Conservation (phyloP, 371 early-diverging fungal species). For the Circinella umbellata region DNA sequence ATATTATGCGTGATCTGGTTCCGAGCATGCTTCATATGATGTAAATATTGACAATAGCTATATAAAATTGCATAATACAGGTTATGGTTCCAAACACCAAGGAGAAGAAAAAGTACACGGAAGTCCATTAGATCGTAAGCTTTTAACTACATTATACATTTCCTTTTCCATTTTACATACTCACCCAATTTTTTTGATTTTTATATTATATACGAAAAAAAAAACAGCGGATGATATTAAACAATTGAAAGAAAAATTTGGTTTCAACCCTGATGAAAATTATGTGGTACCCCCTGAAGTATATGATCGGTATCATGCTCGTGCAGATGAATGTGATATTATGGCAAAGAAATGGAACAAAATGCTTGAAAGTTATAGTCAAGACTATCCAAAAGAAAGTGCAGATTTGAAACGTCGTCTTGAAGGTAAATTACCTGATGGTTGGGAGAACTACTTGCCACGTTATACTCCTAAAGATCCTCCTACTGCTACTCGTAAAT, state of each 20-base stretch:
- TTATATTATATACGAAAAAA: neutral
- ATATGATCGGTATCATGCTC: constrained; percentile 63
- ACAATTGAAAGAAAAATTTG: constrained; percentile 80
- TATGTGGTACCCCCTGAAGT: constrained; percentile 70
- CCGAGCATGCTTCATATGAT: no score
- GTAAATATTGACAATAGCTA: no score
- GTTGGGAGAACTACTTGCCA: constrained; percentile 73
- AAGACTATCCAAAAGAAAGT: constrained; percentile 62
- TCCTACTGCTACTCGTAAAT: constrained; percentile 83
- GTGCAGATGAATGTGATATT: constrained; percentile 58
- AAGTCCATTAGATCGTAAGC: constrained; percentile 69
- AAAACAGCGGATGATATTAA: constrained; percentile 75
- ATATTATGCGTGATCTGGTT: no score
- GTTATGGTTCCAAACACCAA: no score
- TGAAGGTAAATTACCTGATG: constrained; percentile 70
- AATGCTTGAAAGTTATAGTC: constrained; percentile 62
- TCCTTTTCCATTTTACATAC: neutral
- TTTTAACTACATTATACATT: neutral
- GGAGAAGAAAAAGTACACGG: constrained; percentile 54
- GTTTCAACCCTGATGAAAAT: constrained; percentile 72
- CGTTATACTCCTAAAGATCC: constrained; percentile 74
- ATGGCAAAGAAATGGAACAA: constrained; percentile 72
- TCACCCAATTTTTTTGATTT: neutral
- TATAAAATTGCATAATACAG: no score
- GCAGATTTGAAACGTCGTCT: constrained; percentile 78